Evolutionary conservation across 148 eudicot genomes (phyloP), one percentile per base, ranked within the genome.

Genomic region (Fagopyrum tataricum): DNA sequence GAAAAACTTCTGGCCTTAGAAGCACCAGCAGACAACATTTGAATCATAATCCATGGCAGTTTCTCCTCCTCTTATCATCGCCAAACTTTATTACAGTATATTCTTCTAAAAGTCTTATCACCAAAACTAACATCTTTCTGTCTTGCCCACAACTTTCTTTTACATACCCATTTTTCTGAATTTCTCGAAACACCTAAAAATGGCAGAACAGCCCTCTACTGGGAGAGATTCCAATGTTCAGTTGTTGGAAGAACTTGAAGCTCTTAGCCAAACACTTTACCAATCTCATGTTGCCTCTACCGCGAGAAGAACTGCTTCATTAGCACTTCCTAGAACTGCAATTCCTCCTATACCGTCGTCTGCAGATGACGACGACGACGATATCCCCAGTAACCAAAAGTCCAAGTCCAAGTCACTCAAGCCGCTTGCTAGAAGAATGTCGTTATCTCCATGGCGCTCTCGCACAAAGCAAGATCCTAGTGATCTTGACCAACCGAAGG

Each of bases 361-460:
- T 4, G 59, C 83, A 4, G 93, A 81, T 42, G 88, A 76, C 51
- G 75, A 66, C 2, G 76, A 10, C n/a, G 5, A 66, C 1, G 78
- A 81, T 12, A 42, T 72, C 2, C 70, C 21, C 0, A 76, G 31
- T 53, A 74, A 78, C 43, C 79, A 77, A 41, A 74, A 49, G 67
- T 67, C 84, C 74, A 88, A 62, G 42, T 37, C 68, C 49, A 31
- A 31, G 9, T 18, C 74, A 17, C 83, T 78, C 3, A 95, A 83
- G 74, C 89, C 96, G 0, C 73, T 88, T 20, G 61, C 88, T 2
- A 78, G 97, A 79, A 87, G 98, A 26, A 84, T 91, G 93, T 95
- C 98, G 46, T 71, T 95, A 42, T 91, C 97, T 0, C 98, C 97
- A 6, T 95, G 96, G 96, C 85, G 93, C 12, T 84, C 96, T 48